Conservation (phyloP, 2,329 filamentous ascomycete genomes). For the Davidsoniella virescens region DNA sequence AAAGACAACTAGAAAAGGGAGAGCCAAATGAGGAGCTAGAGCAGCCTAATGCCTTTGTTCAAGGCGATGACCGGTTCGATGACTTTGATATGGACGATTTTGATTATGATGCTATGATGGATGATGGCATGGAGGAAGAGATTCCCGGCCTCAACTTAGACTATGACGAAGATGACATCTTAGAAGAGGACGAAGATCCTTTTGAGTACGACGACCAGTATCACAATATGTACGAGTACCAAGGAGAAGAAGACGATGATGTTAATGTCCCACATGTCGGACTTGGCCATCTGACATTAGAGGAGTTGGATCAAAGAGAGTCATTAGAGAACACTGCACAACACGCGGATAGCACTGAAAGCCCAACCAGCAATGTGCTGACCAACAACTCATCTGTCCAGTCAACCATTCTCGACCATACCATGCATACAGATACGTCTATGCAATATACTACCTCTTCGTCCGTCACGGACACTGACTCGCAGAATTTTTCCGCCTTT, state of each 20-base stretch:
- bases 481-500: slow-evolving; percentile 43
- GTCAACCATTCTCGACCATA: slow-evolving; percentile 5
- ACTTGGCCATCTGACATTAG: slow-evolving; percentile 13
- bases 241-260: slow-evolving; percentile 26
- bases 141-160: slow-evolving; percentile 43
- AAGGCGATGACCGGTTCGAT: slow-evolving; percentile 38
- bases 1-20: slow-evolving; percentile 47
- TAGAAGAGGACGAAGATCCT: slow-evolving; percentile 20
- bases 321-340: background rate
- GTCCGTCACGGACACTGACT: slow-evolving; percentile 1
- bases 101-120: slow-evolving; percentile 48
- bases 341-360: background rate
- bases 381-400: too few species aligned
- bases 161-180: slow-evolving; percentile 27
- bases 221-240: slow-evolving; percentile 17
- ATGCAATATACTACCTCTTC: background rate
- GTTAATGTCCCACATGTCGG: slow-evolving; percentile 26
- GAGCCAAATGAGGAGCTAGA: slow-evolving; percentile 22
- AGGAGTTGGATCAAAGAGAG: slow-evolving; percentile 7
- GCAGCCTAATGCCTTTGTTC: slow-evolving; percentile 16
- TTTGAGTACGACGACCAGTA: slow-evolving; percentile 18
- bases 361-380: too few species aligned
- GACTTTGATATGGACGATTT: slow-evolving; percentile 41
- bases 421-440: too few species aligned
- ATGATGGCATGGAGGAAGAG: slow-evolving; percentile 50